A percentile compares a stretch with the other conserved stretches of the same genome.
These are phyloP conservation scores for Chernovozyma aurita DNA, from an alignment of 1,139 yeast species.

Conservation along the genomic window DNA sequence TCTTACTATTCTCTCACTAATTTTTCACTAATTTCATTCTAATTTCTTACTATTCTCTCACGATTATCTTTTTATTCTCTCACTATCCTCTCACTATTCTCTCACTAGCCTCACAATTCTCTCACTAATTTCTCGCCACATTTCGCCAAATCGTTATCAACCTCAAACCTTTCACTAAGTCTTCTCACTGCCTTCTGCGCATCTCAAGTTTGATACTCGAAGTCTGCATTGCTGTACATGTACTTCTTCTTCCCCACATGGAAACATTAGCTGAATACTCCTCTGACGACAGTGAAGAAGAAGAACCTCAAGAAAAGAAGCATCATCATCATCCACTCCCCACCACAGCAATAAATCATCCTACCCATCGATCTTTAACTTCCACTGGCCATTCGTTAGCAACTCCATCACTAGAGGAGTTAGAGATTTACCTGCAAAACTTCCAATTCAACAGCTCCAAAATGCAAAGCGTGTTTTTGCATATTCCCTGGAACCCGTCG, in stretches of 20 bases:
- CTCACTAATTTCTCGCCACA: constrained; percentile 1
- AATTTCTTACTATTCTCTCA: background rate
- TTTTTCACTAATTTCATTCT: background rate
- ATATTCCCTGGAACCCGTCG: constrained; percentile 14
- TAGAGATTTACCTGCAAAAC: constrained; percentile 13
- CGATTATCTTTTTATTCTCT: constrained; percentile 1
- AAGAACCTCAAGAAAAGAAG: constrained; percentile 5
- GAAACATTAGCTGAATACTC: constrained; percentile 10
- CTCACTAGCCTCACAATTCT: background rate
- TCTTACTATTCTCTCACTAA: background rate
- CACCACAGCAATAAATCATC: no score
- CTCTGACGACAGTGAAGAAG: constrained; percentile 8
- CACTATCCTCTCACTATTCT: background rate
- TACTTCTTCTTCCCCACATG: no score
- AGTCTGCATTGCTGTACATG: no score
- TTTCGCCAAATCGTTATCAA: no score
- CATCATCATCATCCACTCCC: background rate
- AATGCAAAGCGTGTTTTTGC: constrained; percentile 11
- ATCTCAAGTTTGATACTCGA: no score
- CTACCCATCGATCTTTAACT: no score
- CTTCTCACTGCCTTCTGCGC: no score
- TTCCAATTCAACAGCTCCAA: constrained; percentile 7
- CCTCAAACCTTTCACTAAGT: no score
- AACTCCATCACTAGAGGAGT: constrained; percentile 5
- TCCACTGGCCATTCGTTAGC: constrained; percentile 1